Base-by-base conservation (phyloP, 2,329 filamentous ascomycete genomes). In the Hirsutella thompsonii region DNA sequence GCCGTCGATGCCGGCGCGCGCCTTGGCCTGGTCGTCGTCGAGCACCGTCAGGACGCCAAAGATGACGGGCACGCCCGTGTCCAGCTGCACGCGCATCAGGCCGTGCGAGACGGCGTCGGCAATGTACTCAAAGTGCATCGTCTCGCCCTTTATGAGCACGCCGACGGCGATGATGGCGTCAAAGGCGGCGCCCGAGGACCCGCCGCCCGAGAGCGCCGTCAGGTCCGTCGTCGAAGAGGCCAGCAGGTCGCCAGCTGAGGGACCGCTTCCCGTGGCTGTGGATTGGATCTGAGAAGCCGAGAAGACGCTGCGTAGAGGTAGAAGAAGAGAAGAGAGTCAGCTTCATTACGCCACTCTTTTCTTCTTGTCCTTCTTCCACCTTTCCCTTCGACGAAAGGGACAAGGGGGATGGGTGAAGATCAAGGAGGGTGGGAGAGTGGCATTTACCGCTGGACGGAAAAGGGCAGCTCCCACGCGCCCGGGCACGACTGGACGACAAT, bases 51-150 rank as follows among this genome's bases (percentile, higher is more conserved):
- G 67, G 52, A 96, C 69, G 13, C 92, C 90, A 61, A 96, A 94
- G 44, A 96, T 76, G 44, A 98, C 83, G 26, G 92, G 92, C 39
- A 94, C 77, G 36, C 86, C 84, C 9, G 79, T 80, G 59, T 98
- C 90, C 42, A 96, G 70, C 62, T 94, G 88, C 44, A 96, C 80
- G 48, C 86, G 80, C 92, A 98, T 98, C 46, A 98, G 72, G 6
- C 87, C 92, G 46, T 94, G 86, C 43, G 80, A 87, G 6, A 93
- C 88, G 33, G 86, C 78, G 49, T 96, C 92, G 34, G 89, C 76
- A 54, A 98, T 98, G 67, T 98, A 96, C 66, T 98, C 92, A 56
- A 98, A 98, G 66, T 98, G 92, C 88, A 95, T 95, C 6, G 92
- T 96, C 65, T 94, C 85, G 60, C 92, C 92, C 70, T 98, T 98